Evolutionary conservation across 176 grass and related monocot genomes (phyloP), one percentile per base, ranked within the genome.

Genomic region (Luzula sylvatica): DNA sequence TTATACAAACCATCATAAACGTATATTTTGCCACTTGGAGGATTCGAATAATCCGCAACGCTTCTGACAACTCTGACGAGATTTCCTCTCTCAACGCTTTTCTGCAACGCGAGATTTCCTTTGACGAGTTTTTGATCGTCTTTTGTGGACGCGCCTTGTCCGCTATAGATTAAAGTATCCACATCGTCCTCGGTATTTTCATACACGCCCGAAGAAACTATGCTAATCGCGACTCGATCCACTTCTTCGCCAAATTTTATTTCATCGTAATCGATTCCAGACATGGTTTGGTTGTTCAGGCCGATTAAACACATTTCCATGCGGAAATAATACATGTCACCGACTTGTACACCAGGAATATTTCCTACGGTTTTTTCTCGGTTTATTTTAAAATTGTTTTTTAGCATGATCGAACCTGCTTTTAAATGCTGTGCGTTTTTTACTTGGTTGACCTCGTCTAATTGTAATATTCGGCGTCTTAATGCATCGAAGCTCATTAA

Each of bases 271-370:
- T 94, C 87, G 65, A 94, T 94, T 43, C 87, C 87, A 2, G 75
- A 56, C 53, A 94, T 72, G 53, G 53, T 77, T 43, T 94, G 82
- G 53, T 54, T 60, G 69, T 83, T 78, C 48, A 94, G 42, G 7
- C 87, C 87, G 8, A 94, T 78, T 50, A 94, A 65, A 53, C 82
- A 87, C 78, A 87, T 87, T 70, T 94, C 87, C 3, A 94, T 83
- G 52, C 82, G 80, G 50, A 94, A 94, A 76, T 87, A 94, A 52
- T 82, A 94, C 70, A 87, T 87, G 40, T 94, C 87, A 46, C 87
- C 87, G 50, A 94, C 75, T 56, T 79, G 71, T 5, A 87, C 50
- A 23, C 87, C 87, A 16, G 72, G 82, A 50, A 94, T 50, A 17
- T 76, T 56, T 28, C 87, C 87, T 30, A 94, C 70, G 67, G 57